Evolutionary conservation across 208 protist genomes (phyloP).

Genomic region (Crithidia bombi): DNA sequence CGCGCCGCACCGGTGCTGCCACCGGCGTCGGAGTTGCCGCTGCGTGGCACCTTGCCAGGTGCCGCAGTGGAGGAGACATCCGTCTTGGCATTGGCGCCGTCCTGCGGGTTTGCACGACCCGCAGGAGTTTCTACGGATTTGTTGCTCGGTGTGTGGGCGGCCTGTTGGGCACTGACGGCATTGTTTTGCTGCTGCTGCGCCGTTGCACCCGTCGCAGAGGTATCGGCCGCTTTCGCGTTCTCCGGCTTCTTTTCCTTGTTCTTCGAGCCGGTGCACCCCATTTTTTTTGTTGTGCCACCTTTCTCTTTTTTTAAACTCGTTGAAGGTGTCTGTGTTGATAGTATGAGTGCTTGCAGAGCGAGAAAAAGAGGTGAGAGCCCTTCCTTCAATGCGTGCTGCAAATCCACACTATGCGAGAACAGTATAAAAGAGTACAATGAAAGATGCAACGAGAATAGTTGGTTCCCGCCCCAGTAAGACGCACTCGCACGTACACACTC

Average conservation of each 20-base stretch:
- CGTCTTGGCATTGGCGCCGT: constrained; percentile 16
- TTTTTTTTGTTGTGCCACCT: constrained; percentile 37
- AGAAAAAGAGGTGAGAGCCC: too few species aligned
- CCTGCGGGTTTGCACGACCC: constrained; percentile 27
- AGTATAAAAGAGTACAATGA: background rate
- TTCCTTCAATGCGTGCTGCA: too few species aligned
- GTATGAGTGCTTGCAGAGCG: background rate
- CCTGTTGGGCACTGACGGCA: background rate
- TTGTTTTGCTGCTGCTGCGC: constrained; percentile 24
- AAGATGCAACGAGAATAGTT: too few species aligned
- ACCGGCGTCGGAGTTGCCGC: constrained; percentile 11
- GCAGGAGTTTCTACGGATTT: constrained; percentile 30
- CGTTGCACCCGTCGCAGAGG: constrained; percentile 1
- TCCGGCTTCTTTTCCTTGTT: constrained; percentile 30
- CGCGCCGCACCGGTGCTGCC: background rate
- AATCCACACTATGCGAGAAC: too few species aligned
- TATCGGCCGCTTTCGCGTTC: constrained; percentile 8
- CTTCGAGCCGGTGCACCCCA: constrained; percentile 63
- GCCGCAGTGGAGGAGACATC: constrained; percentile 28
- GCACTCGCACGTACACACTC: too few species aligned
- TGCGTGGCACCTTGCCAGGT: constrained; percentile 26
- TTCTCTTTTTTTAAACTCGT: constrained; percentile 9
- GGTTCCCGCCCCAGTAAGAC: too few species aligned
- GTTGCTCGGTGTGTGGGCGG: constrained; percentile 17
- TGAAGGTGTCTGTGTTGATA: background rate